Conservation (phyloP, 2,329 filamentous ascomycete species). For the Cladosporium sp. region DNA sequence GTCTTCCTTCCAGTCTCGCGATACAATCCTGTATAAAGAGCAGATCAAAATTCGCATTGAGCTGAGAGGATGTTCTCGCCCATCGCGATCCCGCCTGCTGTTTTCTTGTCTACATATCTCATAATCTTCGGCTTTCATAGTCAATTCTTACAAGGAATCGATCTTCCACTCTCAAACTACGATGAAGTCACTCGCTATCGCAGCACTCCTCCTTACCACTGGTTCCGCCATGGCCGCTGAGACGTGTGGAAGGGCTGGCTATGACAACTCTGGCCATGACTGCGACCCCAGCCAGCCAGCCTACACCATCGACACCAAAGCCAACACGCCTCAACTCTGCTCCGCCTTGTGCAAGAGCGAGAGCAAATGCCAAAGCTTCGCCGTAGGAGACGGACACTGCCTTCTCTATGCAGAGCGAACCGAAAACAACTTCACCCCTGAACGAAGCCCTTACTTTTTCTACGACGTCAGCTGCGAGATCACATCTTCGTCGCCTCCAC, state of each 20-base stretch:
- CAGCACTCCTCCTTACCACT: neutral
- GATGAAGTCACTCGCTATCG: neutral
- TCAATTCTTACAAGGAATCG: neutral
- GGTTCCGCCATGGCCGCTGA: neutral
- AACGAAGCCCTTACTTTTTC: constrained; percentile 2
- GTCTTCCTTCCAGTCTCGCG: neutral
- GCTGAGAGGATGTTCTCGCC: neutral
- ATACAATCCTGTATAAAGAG: neutral
- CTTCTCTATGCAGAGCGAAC: neutral
- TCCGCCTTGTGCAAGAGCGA: constrained; percentile 2
- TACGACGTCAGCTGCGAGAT: neutral
- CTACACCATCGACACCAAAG: constrained; percentile 1
- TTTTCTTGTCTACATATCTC: too few relatives aligned
- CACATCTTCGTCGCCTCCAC: neutral
- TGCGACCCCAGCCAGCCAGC: neutral
- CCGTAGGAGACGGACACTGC: neutral
- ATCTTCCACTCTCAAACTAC: neutral
- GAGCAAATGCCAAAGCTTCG: neutral
- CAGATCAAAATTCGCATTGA: neutral
- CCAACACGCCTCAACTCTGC: constrained; percentile 4
- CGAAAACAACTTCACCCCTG: neutral
- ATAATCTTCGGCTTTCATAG: neutral
- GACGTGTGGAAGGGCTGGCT: neutral
- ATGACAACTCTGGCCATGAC: constrained; percentile 8
- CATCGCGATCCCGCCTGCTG: neutral